Base-by-base conservation (phyloP, 1,284 basidiomycete species). In the Cutaneotrichosporon dermatis region DNA sequence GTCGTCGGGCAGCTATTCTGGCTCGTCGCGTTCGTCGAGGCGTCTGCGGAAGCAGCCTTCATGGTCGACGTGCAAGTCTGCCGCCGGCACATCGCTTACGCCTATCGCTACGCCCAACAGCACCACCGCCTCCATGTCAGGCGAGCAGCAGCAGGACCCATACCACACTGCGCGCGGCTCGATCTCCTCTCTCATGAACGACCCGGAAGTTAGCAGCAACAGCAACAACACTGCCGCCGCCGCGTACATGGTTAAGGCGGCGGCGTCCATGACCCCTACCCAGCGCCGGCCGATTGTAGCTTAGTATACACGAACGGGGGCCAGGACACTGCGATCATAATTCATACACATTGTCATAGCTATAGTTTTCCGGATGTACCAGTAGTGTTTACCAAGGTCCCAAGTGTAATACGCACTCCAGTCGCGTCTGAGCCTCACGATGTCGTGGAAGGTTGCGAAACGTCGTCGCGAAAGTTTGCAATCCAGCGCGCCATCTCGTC, bases 71-170 rank as follows among this genome's bases (percentile, higher is more conserved):
- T 25, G 25, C 25, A 25, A 25, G 25, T 25, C 25, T 25, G 50
- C 51, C n/a, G 42, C 51, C 1, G 58, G 46, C 16, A 54, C 44
- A 11, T 43, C 34, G 43, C 37, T 55, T 25, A 59, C 61, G 35
- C 58, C 61, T 3, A 53, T 63, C n/a, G 62, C 59, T 15, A 63
- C 62, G 16, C 62, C 62, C 3, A 59, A 57, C 4, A 54, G 45
- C 16, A 36, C 40, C 13, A 54, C 42, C 12, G 49, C 56, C 25
- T 25, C 25, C 25, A 25, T 25, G 36, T 8, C 52, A 36, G 41
- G 15, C 25, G 15, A 42, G 51, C 10, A 48, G 40, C 57, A 43
- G 45, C 25, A 25, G 25, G 25, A 25, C 25, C 8, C 56, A 7
- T 52, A 58, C 39, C 52, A 54, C 33, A 44, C 35, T 44, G 52